Percentiles rank a stretch among this genome's conserved stretches.
Conservation (phyloP, 345 rosid species). For the rapeseed (Brassica napus) region DNA sequence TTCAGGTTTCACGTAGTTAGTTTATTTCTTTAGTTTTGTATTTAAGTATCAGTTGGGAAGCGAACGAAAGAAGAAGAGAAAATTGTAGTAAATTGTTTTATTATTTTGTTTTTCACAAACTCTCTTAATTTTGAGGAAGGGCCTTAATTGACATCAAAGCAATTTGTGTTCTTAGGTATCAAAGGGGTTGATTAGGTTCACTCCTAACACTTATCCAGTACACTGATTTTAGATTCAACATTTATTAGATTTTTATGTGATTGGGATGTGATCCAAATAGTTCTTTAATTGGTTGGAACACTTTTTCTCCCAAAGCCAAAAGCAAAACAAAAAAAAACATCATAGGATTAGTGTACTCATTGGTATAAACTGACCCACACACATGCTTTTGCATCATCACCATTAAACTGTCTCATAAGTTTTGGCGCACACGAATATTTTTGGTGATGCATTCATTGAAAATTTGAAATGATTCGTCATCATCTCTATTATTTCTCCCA, state of each 20-base stretch:
- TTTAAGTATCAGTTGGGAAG: too few relatives aligned
- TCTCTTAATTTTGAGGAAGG: too few relatives aligned
- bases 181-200: too few relatives aligned
- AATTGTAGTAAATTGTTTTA: too few relatives aligned
- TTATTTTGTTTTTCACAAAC: too few relatives aligned
- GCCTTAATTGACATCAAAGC: too few relatives aligned
- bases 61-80: too few relatives aligned
- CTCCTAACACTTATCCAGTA: too few relatives aligned
- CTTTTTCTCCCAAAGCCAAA: background rate
- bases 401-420: background rate
- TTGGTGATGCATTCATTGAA: slow-evolving; percentile 16
- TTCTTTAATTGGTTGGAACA: background rate
- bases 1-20: too few relatives aligned
- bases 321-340: background rate
- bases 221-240: too few relatives aligned
- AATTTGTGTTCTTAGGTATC: too few relatives aligned
- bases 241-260: background rate
- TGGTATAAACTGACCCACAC: slow-evolving; percentile 21
- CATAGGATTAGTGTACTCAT: slow-evolving; percentile 5
- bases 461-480: background rate
- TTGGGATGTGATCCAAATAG: background rate
- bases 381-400: slow-evolving; percentile 27
- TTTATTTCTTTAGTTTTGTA: too few relatives aligned
- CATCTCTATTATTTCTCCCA: background rate
- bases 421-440: slow-evolving; percentile 12